These are phyloP conservation scores for Zymoseptoria tritici DNA, from an alignment of 2,329 filamentous ascomycete genomes.

Conservation along the genomic window DNA sequence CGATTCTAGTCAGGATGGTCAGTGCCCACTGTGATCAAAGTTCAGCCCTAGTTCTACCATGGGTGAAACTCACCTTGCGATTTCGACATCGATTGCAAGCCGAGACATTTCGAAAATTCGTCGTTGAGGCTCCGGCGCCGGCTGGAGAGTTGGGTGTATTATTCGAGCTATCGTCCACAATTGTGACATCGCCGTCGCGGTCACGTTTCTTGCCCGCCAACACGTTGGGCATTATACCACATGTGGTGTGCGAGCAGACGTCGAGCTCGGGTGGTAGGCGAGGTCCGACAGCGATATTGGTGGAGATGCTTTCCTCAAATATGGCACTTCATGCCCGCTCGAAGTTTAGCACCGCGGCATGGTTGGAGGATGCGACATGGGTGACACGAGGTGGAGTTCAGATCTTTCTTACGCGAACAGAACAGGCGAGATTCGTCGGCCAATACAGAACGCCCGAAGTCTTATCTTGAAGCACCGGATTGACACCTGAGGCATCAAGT, in stretches of 20 bases:
- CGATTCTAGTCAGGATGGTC: slow-evolving; percentile 51
- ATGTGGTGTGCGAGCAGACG: background rate
- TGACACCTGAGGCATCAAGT: background rate
- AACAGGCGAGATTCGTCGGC: background rate
- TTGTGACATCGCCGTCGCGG: slow-evolving; percentile 5
- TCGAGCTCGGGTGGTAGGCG: slow-evolving; percentile 4
- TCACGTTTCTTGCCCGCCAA: slow-evolving; percentile 14
- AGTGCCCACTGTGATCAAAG: background rate
- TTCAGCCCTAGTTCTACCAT: background rate
- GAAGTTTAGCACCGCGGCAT: background rate
- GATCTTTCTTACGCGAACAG: background rate
- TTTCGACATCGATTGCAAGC: slow-evolving; percentile 89
- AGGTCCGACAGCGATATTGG: slow-evolving; percentile 1
- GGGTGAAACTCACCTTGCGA: slow-evolving; percentile 50
- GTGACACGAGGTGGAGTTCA: background rate
- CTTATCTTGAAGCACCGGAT: background rate
- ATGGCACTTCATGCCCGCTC: background rate
- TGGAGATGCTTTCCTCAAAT: background rate
- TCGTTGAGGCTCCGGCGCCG: slow-evolving; percentile 52
- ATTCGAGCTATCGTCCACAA: background rate
- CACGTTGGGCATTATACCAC: background rate
- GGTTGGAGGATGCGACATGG: background rate
- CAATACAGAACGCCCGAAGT: background rate
- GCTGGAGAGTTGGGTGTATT: slow-evolving; percentile 7
- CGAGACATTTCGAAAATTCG: slow-evolving; percentile 56